Conservation (phyloP, 139 green algal species). For the Picochlorum sp. region DNA sequence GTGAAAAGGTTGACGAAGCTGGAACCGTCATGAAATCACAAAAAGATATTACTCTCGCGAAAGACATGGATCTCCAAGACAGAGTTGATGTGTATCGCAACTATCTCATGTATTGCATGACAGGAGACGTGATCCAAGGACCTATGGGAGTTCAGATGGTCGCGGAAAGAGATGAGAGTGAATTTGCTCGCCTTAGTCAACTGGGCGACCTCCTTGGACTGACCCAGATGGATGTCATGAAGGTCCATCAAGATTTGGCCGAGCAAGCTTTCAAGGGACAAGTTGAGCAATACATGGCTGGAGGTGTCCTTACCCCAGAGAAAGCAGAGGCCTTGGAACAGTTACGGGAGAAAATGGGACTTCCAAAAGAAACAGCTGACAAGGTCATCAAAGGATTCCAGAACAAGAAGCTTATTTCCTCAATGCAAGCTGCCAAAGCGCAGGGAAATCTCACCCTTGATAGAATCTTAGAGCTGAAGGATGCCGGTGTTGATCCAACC, state of each 20-base stretch:
- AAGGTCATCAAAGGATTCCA: slow-evolving; percentile 75
- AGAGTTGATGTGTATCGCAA: slow-evolving; percentile 84
- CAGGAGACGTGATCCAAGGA: slow-evolving; percentile 76
- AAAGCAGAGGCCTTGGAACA: slow-evolving; percentile 66
- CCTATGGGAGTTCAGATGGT: slow-evolving; percentile 75
- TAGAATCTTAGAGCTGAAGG: slow-evolving; percentile 63
- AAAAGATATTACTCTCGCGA: slow-evolving; percentile 89
- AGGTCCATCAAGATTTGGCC: slow-evolving; percentile 74
- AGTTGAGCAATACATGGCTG: slow-evolving; percentile 48
- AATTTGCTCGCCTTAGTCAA: slow-evolving; percentile 75
- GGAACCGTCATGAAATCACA: slow-evolving; percentile 46
- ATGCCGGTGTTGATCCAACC: slow-evolving; percentile 58
- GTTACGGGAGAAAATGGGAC: slow-evolving; percentile 69
- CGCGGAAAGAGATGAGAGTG: slow-evolving; percentile 61
- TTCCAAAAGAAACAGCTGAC: slow-evolving; percentile 70
- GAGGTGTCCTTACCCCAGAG: slow-evolving; percentile 62
- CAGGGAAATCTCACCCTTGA: slow-evolving; percentile 48
- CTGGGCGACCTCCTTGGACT: slow-evolving; percentile 81
- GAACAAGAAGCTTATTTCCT: slow-evolving; percentile 43
- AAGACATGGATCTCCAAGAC: slow-evolving; percentile 70
- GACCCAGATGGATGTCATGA: slow-evolving; percentile 40
- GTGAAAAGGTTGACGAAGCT: slow-evolving; percentile 18
- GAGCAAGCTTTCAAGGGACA: slow-evolving; percentile 87
- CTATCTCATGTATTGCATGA: slow-evolving; percentile 89
- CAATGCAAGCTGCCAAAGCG: slow-evolving; percentile 41